Conservation (phyloP, 495 filamentous ascomycete species). For the Immersiella caudata region DNA sequence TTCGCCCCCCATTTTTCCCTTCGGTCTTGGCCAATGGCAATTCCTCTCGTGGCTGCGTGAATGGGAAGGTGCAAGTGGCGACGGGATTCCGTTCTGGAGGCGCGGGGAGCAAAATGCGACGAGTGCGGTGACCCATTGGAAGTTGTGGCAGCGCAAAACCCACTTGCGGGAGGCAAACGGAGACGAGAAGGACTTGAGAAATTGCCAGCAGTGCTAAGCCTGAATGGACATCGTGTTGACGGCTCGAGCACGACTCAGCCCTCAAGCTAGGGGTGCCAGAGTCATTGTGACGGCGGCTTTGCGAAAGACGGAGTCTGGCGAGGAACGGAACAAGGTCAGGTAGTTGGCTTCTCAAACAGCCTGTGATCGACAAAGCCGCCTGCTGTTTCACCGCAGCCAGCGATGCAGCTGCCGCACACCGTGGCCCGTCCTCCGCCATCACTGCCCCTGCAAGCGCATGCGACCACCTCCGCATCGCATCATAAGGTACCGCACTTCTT, state of each 20-base stretch:
- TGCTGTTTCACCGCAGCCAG: slow-evolving; percentile 21
- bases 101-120: background rate
- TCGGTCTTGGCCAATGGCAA: background rate
- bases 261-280: slow-evolving; percentile 12
- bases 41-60: background rate
- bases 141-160: background rate
- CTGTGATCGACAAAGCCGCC: slow-evolving; percentile 27
- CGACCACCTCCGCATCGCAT: background rate
- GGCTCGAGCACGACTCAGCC: slow-evolving; percentile 25
- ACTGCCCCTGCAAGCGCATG: background rate
- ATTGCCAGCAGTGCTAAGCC: slow-evolving; percentile 9
- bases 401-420: background rate
- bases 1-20: slow-evolving; percentile 7
- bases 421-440: background rate
- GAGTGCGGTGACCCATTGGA: background rate
- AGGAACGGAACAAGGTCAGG: background rate
- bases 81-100: background rate
- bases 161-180: background rate
- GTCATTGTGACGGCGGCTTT: slow-evolving; percentile 27
- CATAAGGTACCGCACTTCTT: background rate
- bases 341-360: slow-evolving; percentile 20
- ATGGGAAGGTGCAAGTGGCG: slow-evolving; percentile 7
- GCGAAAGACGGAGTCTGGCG: background rate
- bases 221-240: slow-evolving; percentile 10
- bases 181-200: background rate